phyloP scores from a whole-genome alignment of 305 asterid species.

The Solanum hybrid region DNA sequence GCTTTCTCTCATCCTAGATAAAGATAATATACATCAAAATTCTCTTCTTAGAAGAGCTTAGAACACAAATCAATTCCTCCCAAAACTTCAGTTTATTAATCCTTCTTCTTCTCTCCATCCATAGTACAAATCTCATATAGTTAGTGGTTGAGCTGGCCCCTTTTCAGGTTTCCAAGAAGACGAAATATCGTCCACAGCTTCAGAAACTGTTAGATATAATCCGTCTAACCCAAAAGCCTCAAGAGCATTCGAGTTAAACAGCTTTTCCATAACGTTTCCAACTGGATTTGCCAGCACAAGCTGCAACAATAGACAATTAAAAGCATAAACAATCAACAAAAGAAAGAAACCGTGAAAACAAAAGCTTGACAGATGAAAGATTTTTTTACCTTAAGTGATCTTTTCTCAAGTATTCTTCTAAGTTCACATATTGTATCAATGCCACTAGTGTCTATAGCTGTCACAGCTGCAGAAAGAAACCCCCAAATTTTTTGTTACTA shows the following conservation, averaged over 20 bases:
- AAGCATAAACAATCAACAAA: background rate
- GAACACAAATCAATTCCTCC: background rate
- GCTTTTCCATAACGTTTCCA: conserved; percentile 71
- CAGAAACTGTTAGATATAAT: conserved; percentile 65
- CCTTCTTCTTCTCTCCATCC: background rate
- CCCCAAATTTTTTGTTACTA: background rate
- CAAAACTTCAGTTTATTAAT: background rate
- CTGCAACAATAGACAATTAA: conserved; percentile 20
- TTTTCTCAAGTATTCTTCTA: conserved; percentile 51
- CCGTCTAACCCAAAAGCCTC: conserved; percentile 50
- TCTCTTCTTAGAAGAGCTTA: background rate
- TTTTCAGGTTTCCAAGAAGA: conserved; percentile 45
- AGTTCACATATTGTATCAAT: conserved; percentile 67
- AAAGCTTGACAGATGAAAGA: background rate
- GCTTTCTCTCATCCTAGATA: background rate
- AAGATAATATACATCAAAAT: background rate
- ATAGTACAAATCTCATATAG: background rate
- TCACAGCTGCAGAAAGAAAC: conserved; percentile 51
- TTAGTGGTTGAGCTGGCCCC: background rate
- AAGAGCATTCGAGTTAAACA: conserved; percentile 48
- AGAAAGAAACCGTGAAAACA: background rate
- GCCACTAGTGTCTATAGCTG: conserved; percentile 88
- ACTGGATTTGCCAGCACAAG: conserved; percentile 77
- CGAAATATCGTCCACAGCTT: conserved; percentile 67
- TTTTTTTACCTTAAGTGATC: conserved; percentile 56